phyloP scores from a whole-genome alignment of 805 yeast species.

The Lachancea quebecensis region DNA sequence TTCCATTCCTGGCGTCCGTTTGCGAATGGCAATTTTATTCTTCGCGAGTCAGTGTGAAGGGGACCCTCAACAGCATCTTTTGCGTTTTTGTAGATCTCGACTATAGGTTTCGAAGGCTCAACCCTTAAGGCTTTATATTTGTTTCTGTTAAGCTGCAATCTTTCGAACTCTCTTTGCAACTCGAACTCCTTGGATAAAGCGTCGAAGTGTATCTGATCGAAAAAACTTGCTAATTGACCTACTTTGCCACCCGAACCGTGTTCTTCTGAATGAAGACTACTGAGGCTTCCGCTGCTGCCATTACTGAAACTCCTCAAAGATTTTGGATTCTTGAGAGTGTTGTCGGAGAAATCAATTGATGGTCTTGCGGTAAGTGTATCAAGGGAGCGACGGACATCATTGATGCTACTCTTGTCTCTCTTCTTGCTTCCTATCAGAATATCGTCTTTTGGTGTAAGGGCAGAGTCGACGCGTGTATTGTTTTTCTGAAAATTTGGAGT shows the following conservation, averaged over 20 bases:
- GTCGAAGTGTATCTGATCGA: constrained; percentile 71
- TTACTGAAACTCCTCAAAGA: constrained; percentile 9
- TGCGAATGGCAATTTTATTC: neutral
- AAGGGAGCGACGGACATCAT: neutral
- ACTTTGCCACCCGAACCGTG: constrained; percentile 40
- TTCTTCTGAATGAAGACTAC: constrained; percentile 13
- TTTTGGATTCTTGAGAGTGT: neutral
- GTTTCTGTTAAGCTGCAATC: constrained; percentile 51
- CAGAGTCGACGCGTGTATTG: neutral
- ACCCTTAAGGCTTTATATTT: constrained; percentile 65
- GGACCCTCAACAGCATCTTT: constrained; percentile 76
- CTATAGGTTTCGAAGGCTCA: constrained; percentile 74
- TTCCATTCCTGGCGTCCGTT: constrained; percentile 1
- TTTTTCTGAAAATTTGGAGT: constrained; percentile 2
- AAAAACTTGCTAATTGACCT: constrained; percentile 56
- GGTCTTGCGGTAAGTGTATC: neutral
- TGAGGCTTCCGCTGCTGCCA: constrained; percentile 11
- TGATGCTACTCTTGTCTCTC: neutral
- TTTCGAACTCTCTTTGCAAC: constrained; percentile 74
- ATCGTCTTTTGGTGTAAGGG: constrained; percentile 1
- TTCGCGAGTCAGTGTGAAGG: constrained; percentile 29
- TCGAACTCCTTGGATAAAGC: constrained; percentile 81
- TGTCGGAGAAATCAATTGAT: neutral
- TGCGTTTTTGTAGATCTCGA: constrained; percentile 81
- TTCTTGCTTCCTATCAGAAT: neutral